Evolutionary conservation across 176 grass and related monocot species (phyloP), one percentile per base, ranked within the genome.

Genomic region (sorghum (Sorghum bicolor)): DNA sequence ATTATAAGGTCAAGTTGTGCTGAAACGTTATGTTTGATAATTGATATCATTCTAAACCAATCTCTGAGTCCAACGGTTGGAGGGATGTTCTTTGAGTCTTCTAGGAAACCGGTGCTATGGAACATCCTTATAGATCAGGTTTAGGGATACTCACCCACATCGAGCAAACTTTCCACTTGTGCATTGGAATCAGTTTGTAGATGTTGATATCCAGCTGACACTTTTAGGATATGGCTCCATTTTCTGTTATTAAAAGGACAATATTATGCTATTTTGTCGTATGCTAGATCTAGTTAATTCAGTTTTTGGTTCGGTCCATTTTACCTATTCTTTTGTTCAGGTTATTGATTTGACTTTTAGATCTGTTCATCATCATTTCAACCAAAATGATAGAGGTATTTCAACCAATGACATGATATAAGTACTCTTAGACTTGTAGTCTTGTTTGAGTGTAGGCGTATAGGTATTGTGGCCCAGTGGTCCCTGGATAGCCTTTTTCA

Each of bases 221-320:
- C 38, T 85, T 30, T 60, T 22, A 30, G 34, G 19, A 24, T 32
- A 25, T 2, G 22, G 30, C 3, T 32, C 16, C 67, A n/a, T 39
- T 55, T 70, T 70, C 77, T 22, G 29, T 38, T 40, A 53, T 11
- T 13, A 25, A 39, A 5, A 72, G 1, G 3, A 47, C 1, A 72
- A 26, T 45, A 19, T 8, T 41, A 10, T 33, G 17, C 5, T 85
- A 78, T 4, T 70, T 71, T 69, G 17, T 60, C 48, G 10, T 22
- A 60, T 33, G 83, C 17, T 70, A 44, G 13, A 32, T 44, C 66
- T 14, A 60, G 25, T 60, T 78, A 52, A 14, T 85, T 85, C 63
- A n/a, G 10, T 33, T 76, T 57, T 68, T 25, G 11, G 19, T 57
- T 57, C 0, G n/a, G 25, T 53, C n/a, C 34, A 43, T 5, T 69